Conservation (phyloP, 148 eudicot genomes). For the Agrostemma githago region DNA sequence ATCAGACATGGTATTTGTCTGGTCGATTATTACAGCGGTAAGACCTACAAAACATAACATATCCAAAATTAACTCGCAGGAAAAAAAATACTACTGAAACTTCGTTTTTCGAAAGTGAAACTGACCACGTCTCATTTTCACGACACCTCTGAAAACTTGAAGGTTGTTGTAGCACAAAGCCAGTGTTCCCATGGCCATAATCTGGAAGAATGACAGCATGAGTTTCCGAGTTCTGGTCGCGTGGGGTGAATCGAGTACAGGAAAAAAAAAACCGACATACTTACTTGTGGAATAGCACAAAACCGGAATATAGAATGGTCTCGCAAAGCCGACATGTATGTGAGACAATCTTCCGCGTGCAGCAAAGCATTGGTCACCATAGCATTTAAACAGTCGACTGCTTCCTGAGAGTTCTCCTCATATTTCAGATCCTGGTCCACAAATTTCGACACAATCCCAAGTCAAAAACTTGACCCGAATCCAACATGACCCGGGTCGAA, state of each 20-base stretch:
- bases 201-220: slow-evolving; percentile 25
- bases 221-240: background rate
- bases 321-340: slow-evolving; percentile 69
- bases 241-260: background rate
- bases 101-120: background rate
- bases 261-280: slow-evolving; percentile 30
- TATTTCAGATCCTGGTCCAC: slow-evolving; percentile 68
- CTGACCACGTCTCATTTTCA: slow-evolving; percentile 92
- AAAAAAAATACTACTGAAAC: no score
- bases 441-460: slow-evolving; percentile 12
- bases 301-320: slow-evolving; percentile 67
- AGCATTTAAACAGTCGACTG: slow-evolving; percentile 87
- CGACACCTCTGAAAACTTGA: slow-evolving; percentile 87
- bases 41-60: slow-evolving; percentile 45
- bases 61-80: background rate
- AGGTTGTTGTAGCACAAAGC: slow-evolving; percentile 90
- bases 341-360: slow-evolving; percentile 77
- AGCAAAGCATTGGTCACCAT: slow-evolving; percentile 88
- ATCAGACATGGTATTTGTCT: slow-evolving; percentile 68
- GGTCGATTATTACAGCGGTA: slow-evolving; percentile 71
- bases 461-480: no score
- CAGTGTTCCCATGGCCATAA: slow-evolving; percentile 86
- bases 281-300: slow-evolving; percentile 99
- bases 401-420: slow-evolving; percentile 77
- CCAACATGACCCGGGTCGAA: no score